Base-by-base conservation (phyloP, 371 early-diverging fungal genomes). In the Lichtheimia ramosa region DNA sequence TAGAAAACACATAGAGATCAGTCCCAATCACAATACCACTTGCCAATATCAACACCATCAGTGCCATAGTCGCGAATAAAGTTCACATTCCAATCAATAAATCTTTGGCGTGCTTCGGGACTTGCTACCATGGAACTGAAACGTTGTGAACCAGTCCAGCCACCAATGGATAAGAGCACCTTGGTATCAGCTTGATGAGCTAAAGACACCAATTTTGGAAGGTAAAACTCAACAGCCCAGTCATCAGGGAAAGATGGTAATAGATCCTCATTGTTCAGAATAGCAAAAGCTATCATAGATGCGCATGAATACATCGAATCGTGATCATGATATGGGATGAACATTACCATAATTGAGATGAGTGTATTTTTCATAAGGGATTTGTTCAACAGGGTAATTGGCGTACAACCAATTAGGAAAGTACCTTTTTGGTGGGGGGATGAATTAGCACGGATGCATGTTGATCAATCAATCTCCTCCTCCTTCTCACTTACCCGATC, bases 131-230 rank as follows among this genome's bases (percentile, higher is more conserved):
- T 83, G 6, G 74, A 60, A 4, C 85, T 85, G 69, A 92, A 89
- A 15, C 65, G 63, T 48, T 83, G 65, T 12, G 89, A 87, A n/a
- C 89, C 90, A 53, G 86, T 87, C 89, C 91, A 92, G 2, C 92
- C 92, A 43, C 92, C 92, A 13, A 92, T 73, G 5, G 91, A 89
- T 23, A 88, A 68, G 20, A 88, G 62, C 23, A 90, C 85, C 55
- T 87, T 88, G 54, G 87, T 83, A n/a, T 77, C 68, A 4, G 66
- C 73, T 6, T 73, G 74, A 51, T 86, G 80, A n/a, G 86, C 86
- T 12, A 80, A 48, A 1, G 62, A 41, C 21, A 83, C 79, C 3
- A 85, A 49, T n/a, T 71, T 71, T 3, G 74, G 79, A 48, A 85
- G 64, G 27, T 56, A 59, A 20, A 62, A 46, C 48, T 77, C 70